Evolutionary conservation across 805 yeast species (phyloP), one percentile per base, ranked within the genome.

Genomic region (Candida methanosorbosa): DNA sequence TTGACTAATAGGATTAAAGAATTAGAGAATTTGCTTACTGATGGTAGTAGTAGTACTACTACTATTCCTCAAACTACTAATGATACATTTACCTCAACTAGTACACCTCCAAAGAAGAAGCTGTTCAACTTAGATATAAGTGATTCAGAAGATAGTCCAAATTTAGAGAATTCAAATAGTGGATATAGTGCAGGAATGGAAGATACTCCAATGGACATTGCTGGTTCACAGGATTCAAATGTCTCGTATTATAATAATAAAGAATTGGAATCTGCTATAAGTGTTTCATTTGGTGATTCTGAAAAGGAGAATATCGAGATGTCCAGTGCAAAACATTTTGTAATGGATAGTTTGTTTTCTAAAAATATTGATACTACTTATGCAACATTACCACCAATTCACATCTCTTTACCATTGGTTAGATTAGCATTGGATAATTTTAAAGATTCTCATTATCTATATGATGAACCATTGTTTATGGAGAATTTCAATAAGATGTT

Each of bases 261-360:
- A 15, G 40, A 39, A 16, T 41, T 49, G 26, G 52, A 49, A 22
- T 38, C 46, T 23, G 54, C 45, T 28, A 48, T 49, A 23, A 48
- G 46, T 34, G 35, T 48, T 6, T 49, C 54, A 11, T 49, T 49
- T 38, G 54, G 54, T n/a, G 54, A 49, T 36, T 38, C 44, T 13
- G 48, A 44, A 5, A 27, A 29, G 12, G 18, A 33, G 20, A 29
- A 9, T 16, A 21, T 9, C 11, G 23, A 11, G 11, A 9, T 21
- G 11, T 8, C 11, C 11, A 21, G 11, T 9, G 23, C 23, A 9
- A 8, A 9, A 11, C 23, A 21, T 21, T 21, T 21, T 21, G 23
- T 21, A 9, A 8, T 11, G 11, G 23, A 21, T 21, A 21, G 11
- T 21, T 21, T 21, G 8, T 21, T 21, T 11, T 46, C 44, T 30